Evolutionary conservation across 139 green algal species (phyloP), one percentile per base, ranked within the genome.

Genomic region (Raphidocelis subcapitata): DNA sequence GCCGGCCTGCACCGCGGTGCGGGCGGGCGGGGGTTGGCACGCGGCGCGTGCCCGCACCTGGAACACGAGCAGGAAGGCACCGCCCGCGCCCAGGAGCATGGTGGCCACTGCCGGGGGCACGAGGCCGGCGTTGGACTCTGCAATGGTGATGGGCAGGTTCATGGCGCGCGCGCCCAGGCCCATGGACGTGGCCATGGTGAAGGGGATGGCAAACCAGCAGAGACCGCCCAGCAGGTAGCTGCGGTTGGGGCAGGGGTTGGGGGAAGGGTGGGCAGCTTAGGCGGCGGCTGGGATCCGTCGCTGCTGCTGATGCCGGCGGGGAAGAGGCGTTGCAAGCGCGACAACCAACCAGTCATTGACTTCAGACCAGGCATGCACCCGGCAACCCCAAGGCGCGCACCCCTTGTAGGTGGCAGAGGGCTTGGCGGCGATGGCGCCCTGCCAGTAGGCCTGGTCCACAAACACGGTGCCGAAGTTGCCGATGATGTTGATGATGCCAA

Each of bases 401-500:
- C 87, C 84, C 72, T 89, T 92, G 83, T 90, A 86, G 16, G 91
- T 88, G 46, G 85, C 87, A 24, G 88, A 93, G 26, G 91, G 91
- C 59, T 85, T 88, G 73, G 92, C 91, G 28, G 93, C 93, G 72
- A 98, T 97, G 85, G 93, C 93, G 57, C 83, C 84, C 84, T 96
- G 92, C 85, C 92, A 96, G 86, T 96, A 83, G 57, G 84, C 87
- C 85, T 95, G 89, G 72, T 97, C 93, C 15, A 93, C 87, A 68
- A 96, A 97, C 26, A 98, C 93, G 1, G 94, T 98, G 65, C 94
- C 93, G 71, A 98, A 49, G 41, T 49, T 94, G 69, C 93, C 93
- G 47, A 98, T 91, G 73, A 98, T 89, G 86, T 98, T 98, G 88
- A 98, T 98, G 76, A 98, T 90, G 35, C 94, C 94, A 56, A 98